Percentiles rank a stretch among this genome's conserved stretches.
Conservation (phyloP, 768 basidiomycete species). For the Termitomyces sp. region DNA sequence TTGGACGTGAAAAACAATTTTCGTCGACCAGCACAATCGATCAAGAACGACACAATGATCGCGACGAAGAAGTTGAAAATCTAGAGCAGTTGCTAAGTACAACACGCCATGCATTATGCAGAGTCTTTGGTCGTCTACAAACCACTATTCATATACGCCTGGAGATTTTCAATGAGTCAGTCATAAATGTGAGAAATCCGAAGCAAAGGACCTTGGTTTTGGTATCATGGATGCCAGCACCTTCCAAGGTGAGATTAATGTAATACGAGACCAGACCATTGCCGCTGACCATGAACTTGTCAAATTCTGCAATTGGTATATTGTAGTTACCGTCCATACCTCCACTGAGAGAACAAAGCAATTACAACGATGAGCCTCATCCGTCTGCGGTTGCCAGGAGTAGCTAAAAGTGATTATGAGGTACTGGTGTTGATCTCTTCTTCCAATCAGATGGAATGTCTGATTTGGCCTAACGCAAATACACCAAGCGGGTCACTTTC, state of each 20-base stretch:
- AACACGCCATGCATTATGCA: background rate
- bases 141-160: conserved; percentile 53
- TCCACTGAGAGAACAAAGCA: conserved; percentile 73
- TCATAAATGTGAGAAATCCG: background rate
- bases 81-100: conserved; percentile 19
- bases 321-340: conserved; percentile 26
- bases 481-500: conserved; percentile 54
- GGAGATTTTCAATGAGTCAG: background rate
- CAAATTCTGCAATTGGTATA: background rate
- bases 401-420: conserved; percentile 52
- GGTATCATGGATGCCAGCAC: conserved; percentile 52
- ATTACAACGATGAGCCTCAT: conserved; percentile 64
- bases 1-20: conserved; percentile 64
- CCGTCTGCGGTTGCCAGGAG: conserved; percentile 62
- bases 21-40: conserved; percentile 65
- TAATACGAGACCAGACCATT: conserved; percentile 73
- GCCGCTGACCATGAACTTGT: conserved; percentile 30
- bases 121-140: conserved; percentile 37
- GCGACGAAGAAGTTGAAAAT: conserved; percentile 62
- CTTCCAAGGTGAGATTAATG: conserved; percentile 60
- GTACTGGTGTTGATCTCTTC: conserved; percentile 43
- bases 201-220: conserved; percentile 31
- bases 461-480: conserved; percentile 61
- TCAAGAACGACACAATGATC: conserved; percentile 51
- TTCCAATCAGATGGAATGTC: conserved; percentile 61